Conservation (phyloP, 139 green algal species). For the Tetraselmis chui region DNA sequence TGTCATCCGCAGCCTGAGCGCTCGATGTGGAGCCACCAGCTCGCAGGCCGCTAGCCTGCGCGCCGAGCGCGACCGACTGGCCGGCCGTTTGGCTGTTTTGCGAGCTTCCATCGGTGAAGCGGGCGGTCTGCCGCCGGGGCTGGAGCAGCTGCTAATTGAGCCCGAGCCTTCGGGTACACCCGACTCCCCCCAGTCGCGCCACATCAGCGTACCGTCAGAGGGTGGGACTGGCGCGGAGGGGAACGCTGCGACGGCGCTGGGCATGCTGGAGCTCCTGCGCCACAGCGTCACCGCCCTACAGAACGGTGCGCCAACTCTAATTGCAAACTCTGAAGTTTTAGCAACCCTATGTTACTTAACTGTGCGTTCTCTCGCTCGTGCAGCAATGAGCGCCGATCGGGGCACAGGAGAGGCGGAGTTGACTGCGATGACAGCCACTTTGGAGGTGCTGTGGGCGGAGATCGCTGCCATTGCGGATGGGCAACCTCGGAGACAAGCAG, state of each 20-base stretch:
- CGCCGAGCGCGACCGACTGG: neutral
- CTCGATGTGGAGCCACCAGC: neutral
- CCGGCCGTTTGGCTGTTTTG: neutral
- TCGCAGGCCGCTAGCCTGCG: neutral
- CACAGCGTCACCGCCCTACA: neutral
- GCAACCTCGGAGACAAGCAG: too few species aligned
- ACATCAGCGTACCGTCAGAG: too few species aligned
- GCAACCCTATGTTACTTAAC: too few species aligned
- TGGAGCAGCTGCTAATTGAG: neutral
- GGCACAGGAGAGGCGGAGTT: neutral
- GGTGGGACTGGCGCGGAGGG: too few species aligned
- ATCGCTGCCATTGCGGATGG: neutral
- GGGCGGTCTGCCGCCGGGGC: neutral
- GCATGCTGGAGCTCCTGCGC: neutral
- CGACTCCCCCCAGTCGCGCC: too few species aligned
- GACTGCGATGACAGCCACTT: neutral
- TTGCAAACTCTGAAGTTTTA: too few species aligned
- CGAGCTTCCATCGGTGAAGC: neutral
- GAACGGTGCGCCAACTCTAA: too few species aligned
- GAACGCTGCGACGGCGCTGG: neutral
- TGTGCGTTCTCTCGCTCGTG: too few species aligned
- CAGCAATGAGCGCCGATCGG: too few species aligned
- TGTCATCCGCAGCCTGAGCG: neutral
- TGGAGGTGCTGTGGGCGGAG: neutral
- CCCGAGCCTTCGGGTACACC: neutral